A percentile compares a stretch with the other conserved stretches of the same genome.
Evolutionary conservation across 768 basidiomycete genomes (phyloP).

Genomic region (Sarcodon sp.): DNA sequence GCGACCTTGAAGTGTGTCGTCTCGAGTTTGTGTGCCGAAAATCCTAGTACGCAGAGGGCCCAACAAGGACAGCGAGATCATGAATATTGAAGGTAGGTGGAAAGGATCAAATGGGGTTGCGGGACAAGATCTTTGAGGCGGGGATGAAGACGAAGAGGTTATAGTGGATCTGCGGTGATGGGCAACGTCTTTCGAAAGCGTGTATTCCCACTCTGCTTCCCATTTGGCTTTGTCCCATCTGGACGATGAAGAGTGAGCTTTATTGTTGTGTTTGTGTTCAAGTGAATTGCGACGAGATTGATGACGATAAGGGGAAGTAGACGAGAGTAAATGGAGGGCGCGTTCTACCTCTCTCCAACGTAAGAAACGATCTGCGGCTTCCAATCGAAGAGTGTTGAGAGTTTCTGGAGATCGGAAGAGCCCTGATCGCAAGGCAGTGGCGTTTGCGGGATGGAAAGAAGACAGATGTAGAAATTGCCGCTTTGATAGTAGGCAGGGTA

Average conservation of each 20-base stretch:
- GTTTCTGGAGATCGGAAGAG: constrained; percentile 57
- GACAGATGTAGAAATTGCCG: constrained; percentile 22
- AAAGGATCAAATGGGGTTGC: constrained; percentile 43
- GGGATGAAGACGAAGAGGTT: background rate
- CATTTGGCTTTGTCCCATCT: constrained; percentile 50
- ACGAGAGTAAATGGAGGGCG: constrained; percentile 28
- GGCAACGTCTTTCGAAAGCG: constrained; percentile 52
- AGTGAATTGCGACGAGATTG: constrained; percentile 6
- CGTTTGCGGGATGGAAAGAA: constrained; percentile 39
- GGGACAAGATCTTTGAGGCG: constrained; percentile 6
- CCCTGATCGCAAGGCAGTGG: constrained; percentile 39
- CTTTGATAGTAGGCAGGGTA: constrained; percentile 19
- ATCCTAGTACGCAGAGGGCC: constrained; percentile 26
- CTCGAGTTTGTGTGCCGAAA: constrained; percentile 7
- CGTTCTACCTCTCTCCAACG: constrained; percentile 62
- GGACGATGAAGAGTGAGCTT: no score
- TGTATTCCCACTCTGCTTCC: constrained; percentile 53
- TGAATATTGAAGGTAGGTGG: constrained; percentile 49
- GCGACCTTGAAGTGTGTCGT: background rate
- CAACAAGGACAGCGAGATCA: constrained; percentile 49
- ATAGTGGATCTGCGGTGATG: constrained; percentile 5
- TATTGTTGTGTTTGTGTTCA: background rate
- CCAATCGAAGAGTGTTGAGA: constrained; percentile 39
- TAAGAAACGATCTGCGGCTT: constrained; percentile 59
- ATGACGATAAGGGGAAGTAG: constrained; percentile 4